Conservation (phyloP, 1,284 basidiomycete genomes). For the Inonotus obliquus region DNA sequence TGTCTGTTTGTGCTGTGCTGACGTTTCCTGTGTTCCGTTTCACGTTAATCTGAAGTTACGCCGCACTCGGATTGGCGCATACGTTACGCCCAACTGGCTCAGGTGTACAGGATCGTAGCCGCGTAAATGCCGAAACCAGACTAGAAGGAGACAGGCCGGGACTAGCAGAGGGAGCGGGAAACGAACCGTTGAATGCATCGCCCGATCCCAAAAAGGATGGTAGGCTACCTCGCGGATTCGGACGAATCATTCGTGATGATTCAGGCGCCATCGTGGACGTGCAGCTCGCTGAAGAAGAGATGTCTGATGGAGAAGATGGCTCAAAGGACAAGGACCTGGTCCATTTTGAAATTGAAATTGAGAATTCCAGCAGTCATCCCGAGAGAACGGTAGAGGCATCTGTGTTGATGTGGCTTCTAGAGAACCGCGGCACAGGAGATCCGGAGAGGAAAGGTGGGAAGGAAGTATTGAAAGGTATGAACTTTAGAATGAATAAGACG, state of each 20-base stretch:
- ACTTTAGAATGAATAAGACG: slow-evolving; percentile 1
- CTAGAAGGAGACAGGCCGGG: background rate
- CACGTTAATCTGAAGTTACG: slow-evolving; percentile 55
- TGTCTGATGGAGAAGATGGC: slow-evolving; percentile 20
- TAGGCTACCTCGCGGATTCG: slow-evolving; percentile 65
- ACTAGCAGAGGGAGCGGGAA: background rate
- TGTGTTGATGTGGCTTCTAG: slow-evolving; percentile 25
- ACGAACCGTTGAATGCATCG: background rate
- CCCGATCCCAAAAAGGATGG: background rate
- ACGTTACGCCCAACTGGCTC: slow-evolving; percentile 59
- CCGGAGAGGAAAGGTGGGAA: slow-evolving; percentile 15
- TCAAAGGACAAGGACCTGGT: slow-evolving; percentile 30
- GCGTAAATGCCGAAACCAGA: slow-evolving; percentile 12
- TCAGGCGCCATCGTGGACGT: slow-evolving; percentile 77
- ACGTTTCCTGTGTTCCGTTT: background rate
- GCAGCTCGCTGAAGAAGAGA: slow-evolving; percentile 59
- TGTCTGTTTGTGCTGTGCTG: background rate
- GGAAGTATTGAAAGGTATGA: slow-evolving; percentile 33
- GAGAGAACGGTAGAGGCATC: slow-evolving; percentile 28
- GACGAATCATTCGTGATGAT: slow-evolving; percentile 81
- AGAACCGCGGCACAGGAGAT: slow-evolving; percentile 32
- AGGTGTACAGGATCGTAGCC: background rate
- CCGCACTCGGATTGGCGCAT: slow-evolving; percentile 68
- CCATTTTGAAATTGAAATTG: slow-evolving; percentile 29
- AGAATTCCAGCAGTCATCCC: slow-evolving; percentile 25